Base-by-base conservation (phyloP, 1,284 basidiomycete species). In the Amylostereum chailletii region DNA sequence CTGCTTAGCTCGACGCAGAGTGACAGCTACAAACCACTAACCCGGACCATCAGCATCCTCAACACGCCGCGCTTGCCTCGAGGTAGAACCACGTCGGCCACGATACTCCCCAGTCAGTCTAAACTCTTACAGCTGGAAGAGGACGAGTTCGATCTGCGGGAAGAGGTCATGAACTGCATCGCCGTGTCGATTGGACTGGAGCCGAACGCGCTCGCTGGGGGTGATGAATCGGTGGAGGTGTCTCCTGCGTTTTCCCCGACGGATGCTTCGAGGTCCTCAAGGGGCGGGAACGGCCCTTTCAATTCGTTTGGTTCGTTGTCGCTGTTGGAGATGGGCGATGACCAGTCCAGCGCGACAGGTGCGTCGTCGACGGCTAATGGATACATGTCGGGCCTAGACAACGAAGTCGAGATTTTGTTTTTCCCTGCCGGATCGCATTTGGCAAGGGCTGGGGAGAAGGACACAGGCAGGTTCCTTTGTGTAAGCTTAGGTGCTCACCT, bases 121-220 rank as follows among this genome's bases (percentile, higher is more conserved):
- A 44, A 47, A 26, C 45, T 46, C 39, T 39, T 51, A 37, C 49
- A 45, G 48, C 10, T 48, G 8, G 49, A 51, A 10, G 64, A 63
- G 1, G 79, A 81, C 27, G 82, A 87, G 40, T 94, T 96, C 60
- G 90, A 97, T 60, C 77, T 99, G 36, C 83, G 90, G 41, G 90
- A 93, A 56, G 92, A 91, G 55, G 93, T 99, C 34, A 94, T 99
- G 88, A 86, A 88, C 3, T 96, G 92, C 66, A 96, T 99, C 52
- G 94, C 94, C 1, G 95, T 94, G 64, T 96, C 93, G 3, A 98
- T 99, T 50, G 95, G 95, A 2, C 75, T 99, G 8, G 72, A 90
- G n/a, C 94, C 96, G 57, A 86, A 91, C 5, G 27, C 19, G 42
- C 79, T 84, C 5, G 70, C 86, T 10, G 85, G 81, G 51, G 79